Conservation (phyloP, 106 monocot species). For the Xerophyta viscosa region DNA sequence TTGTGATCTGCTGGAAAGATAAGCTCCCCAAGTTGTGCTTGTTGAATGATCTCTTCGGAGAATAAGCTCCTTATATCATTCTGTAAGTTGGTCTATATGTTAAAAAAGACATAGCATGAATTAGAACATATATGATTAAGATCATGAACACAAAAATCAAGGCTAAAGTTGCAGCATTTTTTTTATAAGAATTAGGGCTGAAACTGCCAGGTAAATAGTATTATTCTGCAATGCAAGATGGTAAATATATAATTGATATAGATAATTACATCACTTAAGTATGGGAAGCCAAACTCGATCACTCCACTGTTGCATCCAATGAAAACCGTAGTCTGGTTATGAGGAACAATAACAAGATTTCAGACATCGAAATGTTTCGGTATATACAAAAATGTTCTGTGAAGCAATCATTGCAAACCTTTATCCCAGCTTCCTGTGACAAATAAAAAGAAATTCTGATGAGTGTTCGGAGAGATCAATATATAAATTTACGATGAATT, state of each 20-base stretch:
- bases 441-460: not conserved
- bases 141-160: too few species aligned
- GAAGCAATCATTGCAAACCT: slow-evolving; percentile 33
- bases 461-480: too few species aligned
- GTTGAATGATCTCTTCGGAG: slow-evolving; percentile 18
- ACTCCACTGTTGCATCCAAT: slow-evolving; percentile 57
- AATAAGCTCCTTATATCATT: slow-evolving; percentile 25
- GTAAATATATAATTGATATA: not conserved
- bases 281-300: slow-evolving; percentile 55
- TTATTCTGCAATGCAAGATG: not conserved
- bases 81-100: too few species aligned
- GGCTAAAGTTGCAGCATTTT: too few species aligned
- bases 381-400: not conserved
- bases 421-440: slow-evolving; percentile 66
- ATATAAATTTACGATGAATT: too few species aligned
- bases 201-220: too few species aligned
- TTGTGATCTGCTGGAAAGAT: not conserved
- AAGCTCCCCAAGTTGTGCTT: slow-evolving; percentile 6
- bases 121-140: too few species aligned
- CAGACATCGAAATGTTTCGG: not conserved
- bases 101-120: too few species aligned
- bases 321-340: slow-evolving; percentile 44
- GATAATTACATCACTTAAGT: slow-evolving; percentile 9
- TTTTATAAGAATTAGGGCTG: too few species aligned
- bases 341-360: not conserved